phyloP scores from a whole-genome alignment of 129 eudicot genomes.

The Silybum marianum region DNA sequence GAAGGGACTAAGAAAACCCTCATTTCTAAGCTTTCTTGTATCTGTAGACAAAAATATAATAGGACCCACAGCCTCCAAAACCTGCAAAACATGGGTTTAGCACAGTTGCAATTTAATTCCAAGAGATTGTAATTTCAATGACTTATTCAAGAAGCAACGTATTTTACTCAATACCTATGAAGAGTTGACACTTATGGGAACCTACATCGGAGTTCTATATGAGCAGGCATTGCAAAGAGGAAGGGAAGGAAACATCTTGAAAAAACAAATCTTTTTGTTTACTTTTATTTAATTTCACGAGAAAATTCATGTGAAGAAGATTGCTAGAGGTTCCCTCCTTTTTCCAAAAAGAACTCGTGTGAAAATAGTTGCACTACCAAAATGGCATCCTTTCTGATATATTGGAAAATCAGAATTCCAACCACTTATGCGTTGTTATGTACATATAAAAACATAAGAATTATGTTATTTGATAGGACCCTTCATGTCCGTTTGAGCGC shows the following conservation, averaged over 20 bases:
- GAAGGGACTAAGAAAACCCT: conserved; percentile 97
- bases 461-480: background rate
- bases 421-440: background rate
- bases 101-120: conserved; percentile 3
- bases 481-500: background rate
- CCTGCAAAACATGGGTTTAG: conserved; percentile 50
- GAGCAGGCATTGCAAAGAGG: background rate
- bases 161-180: background rate
- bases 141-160: conserved; percentile 14
- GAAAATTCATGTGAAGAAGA: background rate
- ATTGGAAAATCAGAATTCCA: background rate
- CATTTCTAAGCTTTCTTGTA: conserved; percentile 96
- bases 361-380: background rate
- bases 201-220: background rate
- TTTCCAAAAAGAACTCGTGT: background rate
- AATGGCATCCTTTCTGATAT: background rate
- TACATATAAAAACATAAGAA: background rate
- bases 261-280: background rate
- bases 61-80: conserved; percentile 98
- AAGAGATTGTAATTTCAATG: conserved; percentile 10
- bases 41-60: conserved; percentile 90
- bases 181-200: background rate
- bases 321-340: background rate
- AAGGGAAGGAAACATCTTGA: background rate
- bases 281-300: background rate